Base-by-base conservation (phyloP, 306 rosid genomes). In the Lagenaria siceraria region DNA sequence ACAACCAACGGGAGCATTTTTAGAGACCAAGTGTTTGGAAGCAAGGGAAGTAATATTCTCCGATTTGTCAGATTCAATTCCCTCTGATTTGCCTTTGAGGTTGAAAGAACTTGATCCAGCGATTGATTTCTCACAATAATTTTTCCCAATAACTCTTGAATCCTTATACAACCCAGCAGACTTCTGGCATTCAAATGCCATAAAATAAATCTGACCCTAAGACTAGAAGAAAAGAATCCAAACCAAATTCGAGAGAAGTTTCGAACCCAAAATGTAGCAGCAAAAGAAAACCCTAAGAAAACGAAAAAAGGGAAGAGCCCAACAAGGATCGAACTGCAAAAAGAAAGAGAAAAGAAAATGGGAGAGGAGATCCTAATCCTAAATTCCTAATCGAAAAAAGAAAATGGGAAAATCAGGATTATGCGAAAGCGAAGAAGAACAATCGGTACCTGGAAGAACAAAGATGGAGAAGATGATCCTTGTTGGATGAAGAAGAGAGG, bases 141-240 rank as follows among this genome's bases (percentile, higher is more conserved):
- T 82, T 77, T 82, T 81, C 33, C 75, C 79, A 65, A 68, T 59
- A n/a, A 77, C 74, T 18, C 71, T 51, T 73, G 87, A 83, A 40
- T 84, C 86, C 81, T 84, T 82, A 58, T 88, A 88, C 87, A 73
- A 86, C 84, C 85, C 80, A 46, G 81, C 80, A 85, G 77, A 82
- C 81, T 79, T 46, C 66, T 81, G 96, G 88, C 90, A 95, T 87
- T 88, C 96, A 89, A 90, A 84, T 95, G 76, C 98, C 98, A 95
- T 95, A 95, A 90, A 94, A 87, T 38, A 78, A 78, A 64, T 35
- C 36, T 52, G 25, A 78, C 77, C 72, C 87, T 78, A 74, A 14
- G 21, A 59, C 76, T 69, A 12, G 58, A 77, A n/a, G 0, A 6
- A 49, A 63, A 31, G 8, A 7, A 27, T 59, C 60, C 22, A 25